Evolutionary conservation across 1,139 yeast genomes (phyloP).

Genomic region (Arxiozyma heterogenica): DNA sequence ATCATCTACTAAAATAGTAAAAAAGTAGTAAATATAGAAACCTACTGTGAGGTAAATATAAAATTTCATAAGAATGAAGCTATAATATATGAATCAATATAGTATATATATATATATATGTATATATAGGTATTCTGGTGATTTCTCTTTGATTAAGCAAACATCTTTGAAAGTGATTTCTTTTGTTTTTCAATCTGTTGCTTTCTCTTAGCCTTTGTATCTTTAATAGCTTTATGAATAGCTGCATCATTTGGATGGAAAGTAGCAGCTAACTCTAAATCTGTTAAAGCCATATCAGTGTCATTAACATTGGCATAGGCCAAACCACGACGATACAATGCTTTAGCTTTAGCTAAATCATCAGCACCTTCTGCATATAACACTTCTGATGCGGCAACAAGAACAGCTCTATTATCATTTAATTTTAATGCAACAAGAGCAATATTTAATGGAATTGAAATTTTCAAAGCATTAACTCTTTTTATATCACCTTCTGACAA

Average conservation of each 20-base stretch:
- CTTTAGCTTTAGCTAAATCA: conserved; percentile 69
- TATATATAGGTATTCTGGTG: not conserved
- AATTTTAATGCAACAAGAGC: conserved; percentile 68
- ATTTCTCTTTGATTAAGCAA: conserved; percentile 25
- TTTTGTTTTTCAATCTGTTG: conserved; percentile 60
- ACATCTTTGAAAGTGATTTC: conserved; percentile 80
- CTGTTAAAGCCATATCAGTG: conserved; percentile 60
- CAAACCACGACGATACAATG: conserved; percentile 74
- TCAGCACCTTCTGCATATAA: conserved; percentile 54
- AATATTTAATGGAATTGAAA: conserved; percentile 59
- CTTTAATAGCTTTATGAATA: conserved; percentile 55
- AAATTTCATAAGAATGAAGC: no score
- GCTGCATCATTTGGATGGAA: conserved; percentile 70
- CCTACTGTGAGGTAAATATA: not conserved
- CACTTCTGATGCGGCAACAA: conserved; percentile 57
- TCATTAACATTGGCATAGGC: conserved; percentile 59
- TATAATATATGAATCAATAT: not conserved
- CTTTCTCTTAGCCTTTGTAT: conserved; percentile 46
- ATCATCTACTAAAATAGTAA: no score
- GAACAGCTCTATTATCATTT: conserved; percentile 46
- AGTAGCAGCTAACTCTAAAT: conserved; percentile 57
- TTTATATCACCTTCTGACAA: conserved; percentile 45
- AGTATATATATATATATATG: not conserved
- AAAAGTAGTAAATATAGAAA: no score
- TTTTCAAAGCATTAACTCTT: conserved; percentile 44